A percentile compares a stretch with the other conserved stretches of the same genome.
Conservation (phyloP, 345 rosid genomes). For the Corchorus olitorius region DNA sequence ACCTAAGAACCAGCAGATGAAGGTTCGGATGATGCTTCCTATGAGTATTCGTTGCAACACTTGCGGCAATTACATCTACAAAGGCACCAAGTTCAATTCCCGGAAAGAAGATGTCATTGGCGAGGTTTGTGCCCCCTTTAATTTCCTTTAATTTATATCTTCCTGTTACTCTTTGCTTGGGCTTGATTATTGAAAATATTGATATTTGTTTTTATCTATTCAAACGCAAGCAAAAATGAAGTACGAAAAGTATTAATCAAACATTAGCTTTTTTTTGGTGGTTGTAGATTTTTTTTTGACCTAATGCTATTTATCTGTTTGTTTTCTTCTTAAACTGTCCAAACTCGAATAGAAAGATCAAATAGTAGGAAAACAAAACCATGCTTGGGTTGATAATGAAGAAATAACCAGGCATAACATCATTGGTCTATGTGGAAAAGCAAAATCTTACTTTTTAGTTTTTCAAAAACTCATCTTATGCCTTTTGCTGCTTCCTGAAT, state of each 20-base stretch:
- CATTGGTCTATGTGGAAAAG: background rate
- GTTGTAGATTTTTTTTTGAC: background rate
- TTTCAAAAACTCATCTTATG: background rate
- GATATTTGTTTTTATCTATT: background rate
- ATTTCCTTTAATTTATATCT: background rate
- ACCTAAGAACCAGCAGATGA: slow-evolving; percentile 88
- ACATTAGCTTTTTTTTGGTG: background rate
- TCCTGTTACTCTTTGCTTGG: background rate
- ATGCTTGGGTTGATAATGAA: background rate
- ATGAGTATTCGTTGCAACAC: slow-evolving; percentile 95
- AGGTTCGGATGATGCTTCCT: slow-evolving; percentile 96
- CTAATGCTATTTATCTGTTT: background rate
- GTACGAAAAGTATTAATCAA: background rate
- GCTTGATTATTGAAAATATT: background rate
- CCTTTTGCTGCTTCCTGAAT: background rate
- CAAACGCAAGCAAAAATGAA: background rate
- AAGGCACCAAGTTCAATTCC: slow-evolving; percentile 92
- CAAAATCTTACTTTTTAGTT: background rate
- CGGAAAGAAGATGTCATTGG: slow-evolving; percentile 89
- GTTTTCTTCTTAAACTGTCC: too few relatives aligned
- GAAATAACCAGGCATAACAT: background rate
- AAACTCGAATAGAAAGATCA: background rate
- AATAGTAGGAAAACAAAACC: background rate
- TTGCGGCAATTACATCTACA: slow-evolving; percentile 88
- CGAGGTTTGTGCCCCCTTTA: slow-evolving; percentile 48